Conservation (phyloP, 192 early-diverging fungal genomes). For the Lunasporangiospora selenospora region DNA sequence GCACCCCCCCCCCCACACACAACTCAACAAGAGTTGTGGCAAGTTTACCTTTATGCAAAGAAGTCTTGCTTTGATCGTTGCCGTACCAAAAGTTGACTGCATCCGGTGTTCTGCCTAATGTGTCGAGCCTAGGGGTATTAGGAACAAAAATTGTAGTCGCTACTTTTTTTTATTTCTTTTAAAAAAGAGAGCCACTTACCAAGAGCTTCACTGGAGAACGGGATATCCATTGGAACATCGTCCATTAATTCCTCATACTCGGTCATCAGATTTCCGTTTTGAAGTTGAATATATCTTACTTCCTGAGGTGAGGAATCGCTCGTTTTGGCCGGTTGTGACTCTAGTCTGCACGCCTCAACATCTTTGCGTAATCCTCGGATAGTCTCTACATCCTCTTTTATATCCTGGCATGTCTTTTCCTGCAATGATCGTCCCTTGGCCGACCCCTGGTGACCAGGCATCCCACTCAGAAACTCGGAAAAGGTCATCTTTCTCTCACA, state of each 20-base stretch:
- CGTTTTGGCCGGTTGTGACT: too few species aligned
- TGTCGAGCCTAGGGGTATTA: neutral
- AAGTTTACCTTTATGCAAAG: conserved; percentile 55
- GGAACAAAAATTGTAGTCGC: neutral
- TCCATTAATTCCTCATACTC: conserved; percentile 49
- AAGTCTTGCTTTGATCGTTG: conserved; percentile 50
- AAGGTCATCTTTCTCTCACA: conserved; percentile 58
- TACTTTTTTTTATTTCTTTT: neutral
- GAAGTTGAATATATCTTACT: conserved; percentile 56
- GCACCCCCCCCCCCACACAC: too few species aligned
- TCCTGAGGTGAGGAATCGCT: conserved; percentile 26
- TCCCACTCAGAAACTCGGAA: conserved; percentile 44
- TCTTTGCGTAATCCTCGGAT: neutral
- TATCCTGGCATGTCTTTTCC: neutral
- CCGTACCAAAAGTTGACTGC: conserved; percentile 65
- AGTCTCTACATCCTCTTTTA: neutral
- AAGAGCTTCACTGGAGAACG: conserved; percentile 52
- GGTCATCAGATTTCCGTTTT: conserved; percentile 55
- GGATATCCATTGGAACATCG: conserved; percentile 50
- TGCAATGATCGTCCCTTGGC: too few species aligned
- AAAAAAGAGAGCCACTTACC: conserved; percentile 5
- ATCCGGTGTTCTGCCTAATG: conserved; percentile 39
- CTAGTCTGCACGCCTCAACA: neutral
- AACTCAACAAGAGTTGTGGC: too few species aligned
- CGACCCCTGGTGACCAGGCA: conserved; percentile 35